These are phyloP conservation scores for Sclerotinia subarctica DNA, from an alignment of 2,329 filamentous ascomycete genomes.

Conservation along the genomic window DNA sequence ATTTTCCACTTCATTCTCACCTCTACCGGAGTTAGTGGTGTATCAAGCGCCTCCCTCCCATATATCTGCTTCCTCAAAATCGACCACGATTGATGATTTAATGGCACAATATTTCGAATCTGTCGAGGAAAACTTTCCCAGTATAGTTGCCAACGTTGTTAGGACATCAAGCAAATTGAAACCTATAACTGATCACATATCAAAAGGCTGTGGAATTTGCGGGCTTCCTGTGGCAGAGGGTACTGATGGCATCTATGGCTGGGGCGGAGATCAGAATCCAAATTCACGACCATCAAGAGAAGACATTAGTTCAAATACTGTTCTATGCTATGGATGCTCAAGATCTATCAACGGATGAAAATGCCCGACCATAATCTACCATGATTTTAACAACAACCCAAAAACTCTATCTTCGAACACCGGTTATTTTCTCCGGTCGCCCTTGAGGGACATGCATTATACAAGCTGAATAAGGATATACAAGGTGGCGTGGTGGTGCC, in stretches of 20 bases:
- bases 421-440: background rate
- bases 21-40: conserved; percentile 51
- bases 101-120: conserved; percentile 85
- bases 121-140: conserved; percentile 82
- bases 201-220: conserved; percentile 61
- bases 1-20: conserved; percentile 56
- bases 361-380: conserved; percentile 11
- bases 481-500: conserved; percentile 22
- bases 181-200: conserved; percentile 41
- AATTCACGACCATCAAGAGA: conserved; percentile 33
- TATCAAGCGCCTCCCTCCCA: conserved; percentile 40
- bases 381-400: conserved; percentile 7
- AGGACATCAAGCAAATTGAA: conserved; percentile 82
- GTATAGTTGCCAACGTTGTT: conserved; percentile 93
- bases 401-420: conserved; percentile 8
- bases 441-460: conserved; percentile 15
- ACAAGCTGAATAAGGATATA: conserved; percentile 30
- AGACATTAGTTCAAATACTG: conserved; percentile 36
- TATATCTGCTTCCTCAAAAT: conserved; percentile 47
- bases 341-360: conserved; percentile 56
- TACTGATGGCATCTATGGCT: conserved; percentile 61
- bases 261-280: conserved; percentile 53
- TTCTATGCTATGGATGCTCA: conserved; percentile 72
- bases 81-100: conserved; percentile 85
- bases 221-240: conserved; percentile 61